Evolutionary conservation across 2,329 filamentous ascomycete species (phyloP).

Genomic region (Sporothrix pallida): DNA sequence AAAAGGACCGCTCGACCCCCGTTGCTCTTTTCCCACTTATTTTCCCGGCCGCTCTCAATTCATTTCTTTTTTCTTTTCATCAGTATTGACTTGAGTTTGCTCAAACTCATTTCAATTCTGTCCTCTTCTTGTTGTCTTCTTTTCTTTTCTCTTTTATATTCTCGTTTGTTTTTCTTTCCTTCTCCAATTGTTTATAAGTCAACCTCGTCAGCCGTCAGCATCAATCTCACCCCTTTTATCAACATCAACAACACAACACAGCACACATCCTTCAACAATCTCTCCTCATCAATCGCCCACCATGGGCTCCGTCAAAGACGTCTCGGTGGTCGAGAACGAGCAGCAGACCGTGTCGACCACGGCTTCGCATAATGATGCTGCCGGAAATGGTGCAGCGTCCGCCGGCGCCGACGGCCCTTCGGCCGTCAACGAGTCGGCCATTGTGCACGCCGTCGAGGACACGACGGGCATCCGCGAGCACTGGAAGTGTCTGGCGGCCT

Average conservation of each 20-base stretch:
- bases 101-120: not conserved
- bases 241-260: not conserved
- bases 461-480: constrained; percentile 41
- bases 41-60: constrained; percentile 21
- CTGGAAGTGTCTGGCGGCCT: constrained; percentile 48
- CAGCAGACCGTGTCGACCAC: not conserved
- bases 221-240: not conserved
- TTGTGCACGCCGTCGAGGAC: constrained; percentile 27
- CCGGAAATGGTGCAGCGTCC: not conserved
- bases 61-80: constrained; percentile 6
- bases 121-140: not conserved
- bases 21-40: constrained; percentile 20
- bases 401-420: not conserved
- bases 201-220: not conserved
- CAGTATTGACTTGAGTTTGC: not conserved
- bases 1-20: constrained; percentile 17
- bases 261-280: not conserved
- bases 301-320: constrained; percentile 31
- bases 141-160: not conserved
- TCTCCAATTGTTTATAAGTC: constrained; percentile 1
- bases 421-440: constrained; percentile 10
- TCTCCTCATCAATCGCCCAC: not conserved
- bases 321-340: constrained; percentile 25
- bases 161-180: too few species aligned
- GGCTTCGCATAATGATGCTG: not conserved